Evolutionary conservation across 805 yeast species (phyloP), one percentile per base, ranked within the genome.

Genomic region (Komagataella pseudopastoris): DNA sequence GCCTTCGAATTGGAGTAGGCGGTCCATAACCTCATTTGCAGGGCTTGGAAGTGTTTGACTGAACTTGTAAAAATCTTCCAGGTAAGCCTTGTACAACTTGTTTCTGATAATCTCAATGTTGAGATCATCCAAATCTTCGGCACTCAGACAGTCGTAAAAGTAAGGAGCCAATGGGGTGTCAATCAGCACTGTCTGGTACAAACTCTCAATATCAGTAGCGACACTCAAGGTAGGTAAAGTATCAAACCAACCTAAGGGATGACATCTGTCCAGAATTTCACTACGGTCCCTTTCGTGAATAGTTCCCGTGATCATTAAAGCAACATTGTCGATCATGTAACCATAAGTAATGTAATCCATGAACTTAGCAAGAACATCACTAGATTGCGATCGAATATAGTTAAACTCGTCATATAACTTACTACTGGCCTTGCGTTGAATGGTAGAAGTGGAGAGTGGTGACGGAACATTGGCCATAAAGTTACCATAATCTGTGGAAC

Each of bases 161-260:
- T 90, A 93, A 45, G 96, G 96, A 1, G 99, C 98, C 63, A 93
- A 77, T 4, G 99, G 99, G 6, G 99, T 93, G 68, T 93, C 99
- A 51, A 93, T 84, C 53, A 93, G 73, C 12, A 93, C 99, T 1
- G 95, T 86, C 60, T 85, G 85, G 70, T 91, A 93, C 60, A 93
- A 75, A n/a, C 93, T 81, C 60, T 89, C 96, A 52, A 91, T 80
- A 67, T 91, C 98, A 2, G 96, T 88, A 49, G 98, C 97, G 49
- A 91, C 93, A 14, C 93, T 80, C 53, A 93, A 75, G 0, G 98
- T 91, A 43, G 99, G 99, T 58, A 93, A 78, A 6, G 98, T 91
- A 59, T 93, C 99, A 62, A 93, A 93, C 96, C 97, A 90, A 47
- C 99, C 99, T 59, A 93, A 74, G 0, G 99, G 99, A 65, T 93